Base-by-base conservation (phyloP, 2,329 filamentous ascomycete species). In the Conoideocrella luteorostrata region DNA sequence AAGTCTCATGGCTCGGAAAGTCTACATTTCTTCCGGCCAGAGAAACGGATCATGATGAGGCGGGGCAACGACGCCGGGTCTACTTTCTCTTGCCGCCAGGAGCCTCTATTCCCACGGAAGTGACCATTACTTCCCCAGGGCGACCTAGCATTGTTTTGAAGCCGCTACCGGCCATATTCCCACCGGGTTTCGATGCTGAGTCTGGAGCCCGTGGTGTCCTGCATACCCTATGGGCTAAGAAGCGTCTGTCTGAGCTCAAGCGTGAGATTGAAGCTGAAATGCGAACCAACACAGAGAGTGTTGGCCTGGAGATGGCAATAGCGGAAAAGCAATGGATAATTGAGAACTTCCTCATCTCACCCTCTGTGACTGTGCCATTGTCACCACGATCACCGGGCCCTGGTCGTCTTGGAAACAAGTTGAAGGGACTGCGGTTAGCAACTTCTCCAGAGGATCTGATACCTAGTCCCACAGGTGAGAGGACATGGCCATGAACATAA, bases 201-300 rank as follows among this genome's bases (percentile, higher is more conserved):
- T 77, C 81, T 1, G 86, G 87, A 6, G 82, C 82, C 55, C 85
- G 87, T 50, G 89, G 89, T 2, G 87, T 95, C 2, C 66, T 95
- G 47, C 90, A 95, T 59, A 95, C 88, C 2, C 80, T 91, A 46
- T 96, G 90, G 88, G 90, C 87, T 15, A 89, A 89, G 70, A 84
- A 86, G 62, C 74, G 89, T 33, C 68, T 95, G 18, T 78, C 80
- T 24, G 82, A 86, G 49, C 69, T 95, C 38, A 79, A 88, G 41
- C 73, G 73, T 46, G 89, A 95, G 68, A 91, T 95, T 53, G 78
- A 77, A 9, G 69, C 70, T 7, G 89, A 95, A 67, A 76, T 84
- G 58, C 75, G 75, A 53, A 70, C 73, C 50, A 95, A 94, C 58
- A 75, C 77, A 11, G 89, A 95, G 66, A 86, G 89, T 17, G 78